These are phyloP conservation scores for Phycomyces nitens DNA, from an alignment of 192 early-diverging fungal species.

Conservation along the genomic window DNA sequence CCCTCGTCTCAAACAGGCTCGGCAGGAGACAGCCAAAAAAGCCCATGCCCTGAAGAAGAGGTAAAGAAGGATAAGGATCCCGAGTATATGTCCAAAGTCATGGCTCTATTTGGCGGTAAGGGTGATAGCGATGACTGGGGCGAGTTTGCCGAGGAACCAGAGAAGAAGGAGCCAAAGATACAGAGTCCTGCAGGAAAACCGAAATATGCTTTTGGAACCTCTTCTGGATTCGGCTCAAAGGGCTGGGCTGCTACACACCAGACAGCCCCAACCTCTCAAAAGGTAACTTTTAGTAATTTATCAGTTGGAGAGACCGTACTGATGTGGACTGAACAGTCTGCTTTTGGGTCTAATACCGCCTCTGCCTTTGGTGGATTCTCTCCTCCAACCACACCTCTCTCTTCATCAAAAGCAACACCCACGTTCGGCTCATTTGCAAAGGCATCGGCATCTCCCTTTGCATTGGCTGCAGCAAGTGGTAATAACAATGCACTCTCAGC, in stretches of 20 bases:
- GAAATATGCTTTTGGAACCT: slow-evolving; percentile 35
- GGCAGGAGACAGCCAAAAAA: neutral
- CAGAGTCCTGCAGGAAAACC: slow-evolving; percentile 3
- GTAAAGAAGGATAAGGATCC: neutral
- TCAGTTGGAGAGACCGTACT: neutral
- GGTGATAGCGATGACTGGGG: slow-evolving; percentile 30
- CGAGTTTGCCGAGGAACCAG: slow-evolving; percentile 30
- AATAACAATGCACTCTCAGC: slow-evolving; percentile 15
- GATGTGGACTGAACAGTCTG: slow-evolving; percentile 5
- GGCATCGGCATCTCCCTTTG: slow-evolving; percentile 34
- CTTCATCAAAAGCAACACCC: slow-evolving; percentile 5
- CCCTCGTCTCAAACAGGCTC: neutral
- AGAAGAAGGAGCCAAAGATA: slow-evolving; percentile 5
- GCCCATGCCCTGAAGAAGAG: neutral
- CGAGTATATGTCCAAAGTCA: neutral
- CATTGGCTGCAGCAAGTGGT: slow-evolving; percentile 18
- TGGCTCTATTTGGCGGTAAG: slow-evolving; percentile 25
- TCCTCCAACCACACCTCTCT: slow-evolving; percentile 1
- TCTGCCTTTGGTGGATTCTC: slow-evolving; percentile 21
- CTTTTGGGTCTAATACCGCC: slow-evolving; percentile 22
- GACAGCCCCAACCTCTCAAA: slow-evolving; percentile 18
- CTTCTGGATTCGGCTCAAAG: slow-evolving; percentile 35
- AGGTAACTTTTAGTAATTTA: slow-evolving; percentile 1
- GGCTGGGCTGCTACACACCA: slow-evolving; percentile 26
- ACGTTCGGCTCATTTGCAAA: slow-evolving; percentile 34